Evolutionary conservation across 768 basidiomycete genomes (phyloP), one percentile per base, ranked within the genome.

Genomic region (Tremella yokohamensis): DNA sequence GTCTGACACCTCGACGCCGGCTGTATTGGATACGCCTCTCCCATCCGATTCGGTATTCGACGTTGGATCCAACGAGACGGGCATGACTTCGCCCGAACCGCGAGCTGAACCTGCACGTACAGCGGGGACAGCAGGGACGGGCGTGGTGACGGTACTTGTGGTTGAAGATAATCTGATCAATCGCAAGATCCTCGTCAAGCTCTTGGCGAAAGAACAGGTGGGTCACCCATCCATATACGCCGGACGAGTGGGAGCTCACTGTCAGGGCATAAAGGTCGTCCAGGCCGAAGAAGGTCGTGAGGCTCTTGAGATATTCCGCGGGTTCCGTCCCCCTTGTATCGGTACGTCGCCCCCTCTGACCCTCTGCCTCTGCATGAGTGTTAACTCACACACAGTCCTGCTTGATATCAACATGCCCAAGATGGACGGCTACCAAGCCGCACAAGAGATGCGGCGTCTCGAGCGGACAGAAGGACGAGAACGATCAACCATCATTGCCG

Each of bases 371-470:
- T 74, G 70, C 61, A 44, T 39, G 8, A 25, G 57, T 9, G 70
- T 70, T 60, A 20, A 34, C 6, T 68, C 70, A 34, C 29, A 6
- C 29, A 11, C 47, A 70, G 64, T 69, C 6, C 48, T 74, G 16
- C 58, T 71, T 4, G 72, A 75, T 45, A 72, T 75, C 53, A 75
- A 75, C 51, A 75, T 75, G 70, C 73, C 73, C 12, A 60, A 52
- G 26, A 67, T 68, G 62, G 69, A 75, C 48, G 73, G 73, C 1
- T 75, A 62, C 56, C 57, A 65, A 54, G 65, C 73, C 2, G 62
- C 62, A 49, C 38, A 45, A 16, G 67, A 70, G 37, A 68, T 74
- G 66, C 22, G 73, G 3, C 57, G 48, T 11, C 65, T 74, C 15
- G 73, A 74, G 40, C 60, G 58, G 47, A 48, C 42, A 1, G 13